These are phyloP conservation scores for Berberis thunbergii DNA, from an alignment of 164 flowering plant species.

Conservation along the genomic window DNA sequence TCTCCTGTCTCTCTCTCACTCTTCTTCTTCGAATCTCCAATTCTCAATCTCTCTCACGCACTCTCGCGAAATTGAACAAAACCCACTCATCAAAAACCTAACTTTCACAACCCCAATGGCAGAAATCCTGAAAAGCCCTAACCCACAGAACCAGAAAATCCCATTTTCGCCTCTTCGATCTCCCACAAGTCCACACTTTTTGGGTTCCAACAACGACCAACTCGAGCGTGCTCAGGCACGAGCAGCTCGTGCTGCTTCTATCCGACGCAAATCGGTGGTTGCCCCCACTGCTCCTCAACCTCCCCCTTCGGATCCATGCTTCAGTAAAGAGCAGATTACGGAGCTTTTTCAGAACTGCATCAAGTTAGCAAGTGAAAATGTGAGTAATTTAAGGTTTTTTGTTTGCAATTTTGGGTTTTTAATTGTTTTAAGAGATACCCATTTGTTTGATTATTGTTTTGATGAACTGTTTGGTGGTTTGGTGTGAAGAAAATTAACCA, in stretches of 20 bases:
- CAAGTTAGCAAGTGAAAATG: slow-evolving; percentile 96
- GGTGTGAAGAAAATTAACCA: slow-evolving; percentile 81
- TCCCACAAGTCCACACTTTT: slow-evolving; percentile 57
- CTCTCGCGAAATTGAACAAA: background rate
- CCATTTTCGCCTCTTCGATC: slow-evolving; percentile 36
- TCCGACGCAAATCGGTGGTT: slow-evolving; percentile 51
- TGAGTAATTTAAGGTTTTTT: slow-evolving; percentile 14
- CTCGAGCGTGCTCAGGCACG: slow-evolving; percentile 92
- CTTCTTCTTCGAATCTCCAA: background rate
- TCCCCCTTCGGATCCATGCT: slow-evolving; percentile 28
- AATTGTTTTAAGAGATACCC: background rate
- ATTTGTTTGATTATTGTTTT: background rate
- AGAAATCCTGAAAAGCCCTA: background rate
- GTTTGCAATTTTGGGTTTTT: background rate
- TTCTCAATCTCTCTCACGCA: background rate
- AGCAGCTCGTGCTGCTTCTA: slow-evolving; percentile 81
- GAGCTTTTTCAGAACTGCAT: slow-evolving; percentile 87
- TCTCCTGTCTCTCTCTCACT: background rate
- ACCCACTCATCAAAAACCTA: background rate
- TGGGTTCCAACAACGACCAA: slow-evolving; percentile 80
- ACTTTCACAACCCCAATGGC: background rate
- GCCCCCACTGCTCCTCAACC: slow-evolving; percentile 9
- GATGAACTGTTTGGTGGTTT: background rate
- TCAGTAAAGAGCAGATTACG: slow-evolving; percentile 57
- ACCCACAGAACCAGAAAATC: background rate